Base-by-base conservation (phyloP, 1,284 basidiomycete species). In the Cryptococcus neoformans region DNA sequence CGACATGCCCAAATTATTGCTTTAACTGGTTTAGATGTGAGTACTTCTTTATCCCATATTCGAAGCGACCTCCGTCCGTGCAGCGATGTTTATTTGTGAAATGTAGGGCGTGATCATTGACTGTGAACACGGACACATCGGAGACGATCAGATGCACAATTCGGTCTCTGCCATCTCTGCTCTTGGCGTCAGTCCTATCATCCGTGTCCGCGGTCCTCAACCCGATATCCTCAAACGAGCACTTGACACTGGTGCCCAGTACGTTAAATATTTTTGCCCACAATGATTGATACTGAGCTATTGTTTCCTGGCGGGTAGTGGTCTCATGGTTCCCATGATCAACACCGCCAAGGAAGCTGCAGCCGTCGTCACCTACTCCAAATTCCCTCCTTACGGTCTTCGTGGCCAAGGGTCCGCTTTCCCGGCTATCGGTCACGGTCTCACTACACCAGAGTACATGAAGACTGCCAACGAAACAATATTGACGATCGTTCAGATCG, bases 201-300 rank as follows among this genome's bases (percentile, higher is more conserved):
- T 73, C 50, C 59, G 72, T 11, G 57, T 73, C 9, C 58, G 71
- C 49, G 67, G 61, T 6, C 53, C 64, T 5, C 39, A 37, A 0
- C 53, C 64, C 1, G 69, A 66, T 38, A 36, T 70, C 10, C 55
- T 73, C 53, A 73, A 73, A 60, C 59, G 70, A n/a, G 69, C 70
- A n/a, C 56, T 73, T 1, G 70, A 73, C 41, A 67, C 67, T n/a
- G 70, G 70, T 38, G 68, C 70, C 16, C 70, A 73, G 69, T 72
- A 56, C 64, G 68, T 66, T n/a, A 12, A 14, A 39, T 39, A 6
- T 47, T 36, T 36, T 12, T 21, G 21, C 38, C 44, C 40, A 14
- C 11, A 11, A 10, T 12, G 10, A 12, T 47, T 36, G 4, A 4
- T 28, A 28, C 28, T 28, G 28, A 28, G 3, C 28, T 28, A 28